Conservation (phyloP, 441 rosid genomes). For the Gossypium schwendimanii region DNA sequence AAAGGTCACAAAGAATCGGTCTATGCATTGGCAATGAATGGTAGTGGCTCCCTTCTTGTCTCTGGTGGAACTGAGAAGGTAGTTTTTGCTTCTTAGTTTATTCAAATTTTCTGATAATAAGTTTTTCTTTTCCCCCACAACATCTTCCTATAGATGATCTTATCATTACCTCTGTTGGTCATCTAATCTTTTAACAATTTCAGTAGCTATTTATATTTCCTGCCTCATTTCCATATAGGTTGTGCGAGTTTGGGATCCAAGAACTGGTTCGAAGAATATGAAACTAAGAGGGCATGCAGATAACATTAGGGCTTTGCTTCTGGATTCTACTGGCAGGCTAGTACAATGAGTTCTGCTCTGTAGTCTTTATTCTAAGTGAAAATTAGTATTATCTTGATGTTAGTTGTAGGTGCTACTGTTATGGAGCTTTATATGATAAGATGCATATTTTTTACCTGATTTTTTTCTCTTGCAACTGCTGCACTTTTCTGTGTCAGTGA, state of each 20-base stretch:
- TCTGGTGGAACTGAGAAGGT: constrained; percentile 99
- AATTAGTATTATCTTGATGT: not conserved
- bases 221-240: constrained; percentile 45
- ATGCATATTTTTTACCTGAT: not conserved
- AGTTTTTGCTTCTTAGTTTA: constrained; percentile 11
- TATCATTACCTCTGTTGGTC: not conserved
- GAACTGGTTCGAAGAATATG: constrained; percentile 93
- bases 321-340: constrained; percentile 92
- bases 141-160: not conserved
- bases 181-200: not conserved
- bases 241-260: constrained; percentile 98
- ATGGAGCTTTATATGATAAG: not conserved
- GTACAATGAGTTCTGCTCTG: constrained; percentile 16
- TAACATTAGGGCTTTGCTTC: constrained; percentile 86
- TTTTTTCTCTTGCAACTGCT: not conserved
- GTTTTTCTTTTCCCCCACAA: not conserved
- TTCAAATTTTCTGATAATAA: not conserved
- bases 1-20: constrained; percentile 99
- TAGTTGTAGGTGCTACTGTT: not conserved
- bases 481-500: not conserved
- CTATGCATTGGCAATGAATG: constrained; percentile 96
- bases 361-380: not conserved
- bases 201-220: not conserved
- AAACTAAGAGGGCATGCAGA: constrained; percentile 95
- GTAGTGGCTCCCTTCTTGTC: constrained; percentile 75